phyloP scores from a whole-genome alignment of 805 yeast species.

The Wickerhamomyces rabaulensis region DNA sequence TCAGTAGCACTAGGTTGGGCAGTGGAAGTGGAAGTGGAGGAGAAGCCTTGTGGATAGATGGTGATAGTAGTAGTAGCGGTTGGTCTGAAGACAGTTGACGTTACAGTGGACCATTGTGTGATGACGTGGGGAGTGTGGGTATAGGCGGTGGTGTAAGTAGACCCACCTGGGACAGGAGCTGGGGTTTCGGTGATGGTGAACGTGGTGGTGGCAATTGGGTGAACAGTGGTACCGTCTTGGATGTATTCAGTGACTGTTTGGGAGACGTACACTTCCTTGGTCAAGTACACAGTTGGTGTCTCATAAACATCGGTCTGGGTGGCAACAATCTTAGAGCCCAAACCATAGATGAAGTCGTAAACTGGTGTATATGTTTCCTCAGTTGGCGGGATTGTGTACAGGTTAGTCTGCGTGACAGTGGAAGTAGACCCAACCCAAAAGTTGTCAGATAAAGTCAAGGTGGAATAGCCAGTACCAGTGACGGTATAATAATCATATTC shows the following conservation, averaged over 20 bases:
- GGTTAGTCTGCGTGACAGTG: slow-evolving; percentile 2
- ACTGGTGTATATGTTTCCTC: slow-evolving; percentile 4
- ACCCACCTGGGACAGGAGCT: neutral
- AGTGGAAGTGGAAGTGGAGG: slow-evolving; percentile 3
- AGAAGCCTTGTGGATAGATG: neutral
- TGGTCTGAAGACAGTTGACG: neutral
- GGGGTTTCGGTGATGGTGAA: slow-evolving; percentile 7
- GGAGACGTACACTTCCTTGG: slow-evolving; percentile 5
- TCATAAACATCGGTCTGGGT: slow-evolving; percentile 14
- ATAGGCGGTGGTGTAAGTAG: neutral
- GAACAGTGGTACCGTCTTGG: slow-evolving; percentile 7
- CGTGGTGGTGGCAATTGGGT: slow-evolving; percentile 16
- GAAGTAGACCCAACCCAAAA: slow-evolving; percentile 14
- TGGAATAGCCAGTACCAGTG: slow-evolving; percentile 10
- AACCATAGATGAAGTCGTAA: slow-evolving; percentile 12
- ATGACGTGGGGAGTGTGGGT: slow-evolving; percentile 1
- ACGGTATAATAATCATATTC: slow-evolving; percentile 4
- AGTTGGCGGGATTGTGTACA: slow-evolving; percentile 4
- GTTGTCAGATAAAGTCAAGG: slow-evolving; percentile 13
- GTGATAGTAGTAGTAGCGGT: slow-evolving; percentile 2
- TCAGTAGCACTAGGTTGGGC: slow-evolving; percentile 1
- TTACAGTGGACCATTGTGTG: slow-evolving; percentile 2
- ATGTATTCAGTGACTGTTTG: slow-evolving; percentile 13
- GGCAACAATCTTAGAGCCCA: slow-evolving; percentile 5
- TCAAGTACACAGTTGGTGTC: slow-evolving; percentile 10